phyloP scores from a whole-genome alignment of 148 eudicot species.

The Heliosperma pusillum region DNA sequence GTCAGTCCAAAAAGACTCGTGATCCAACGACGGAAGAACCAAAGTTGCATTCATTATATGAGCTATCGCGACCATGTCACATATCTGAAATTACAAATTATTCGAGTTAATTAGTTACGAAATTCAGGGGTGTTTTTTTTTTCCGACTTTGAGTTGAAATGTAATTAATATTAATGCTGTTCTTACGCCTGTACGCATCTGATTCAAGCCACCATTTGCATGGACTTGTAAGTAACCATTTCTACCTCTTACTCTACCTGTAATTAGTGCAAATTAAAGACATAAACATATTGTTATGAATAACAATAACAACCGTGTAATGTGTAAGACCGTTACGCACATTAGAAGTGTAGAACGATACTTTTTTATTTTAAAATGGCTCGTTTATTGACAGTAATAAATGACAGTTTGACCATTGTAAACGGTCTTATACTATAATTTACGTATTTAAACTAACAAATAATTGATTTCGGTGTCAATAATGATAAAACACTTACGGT shows the following conservation, averaged over 20 bases:
- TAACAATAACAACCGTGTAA: too few relatives aligned
- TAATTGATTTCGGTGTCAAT: background rate
- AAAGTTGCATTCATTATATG: constrained; percentile 50
- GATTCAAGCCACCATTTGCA: constrained; percentile 66
- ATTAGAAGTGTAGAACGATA: too few relatives aligned
- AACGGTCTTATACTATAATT: too few relatives aligned
- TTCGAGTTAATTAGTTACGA: background rate
- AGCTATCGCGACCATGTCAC: constrained; percentile 56
- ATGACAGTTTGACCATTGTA: too few relatives aligned
- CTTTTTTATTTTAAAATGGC: too few relatives aligned
- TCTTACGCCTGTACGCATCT: constrained; percentile 58
- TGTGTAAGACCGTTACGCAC: too few relatives aligned
- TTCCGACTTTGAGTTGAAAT: background rate
- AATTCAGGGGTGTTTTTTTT: background rate
- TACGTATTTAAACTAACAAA: too few relatives aligned
- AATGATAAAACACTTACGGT: constrained; percentile 22
- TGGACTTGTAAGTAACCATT: constrained; percentile 55
- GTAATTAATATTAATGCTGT: background rate
- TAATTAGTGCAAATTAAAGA: background rate
- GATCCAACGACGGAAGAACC: constrained; percentile 54
- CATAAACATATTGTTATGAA: background rate
- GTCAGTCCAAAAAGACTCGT: constrained; percentile 55
- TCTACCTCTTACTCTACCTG: constrained; percentile 20
- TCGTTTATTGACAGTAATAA: too few relatives aligned
- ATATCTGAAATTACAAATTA: constrained; percentile 31